phyloP scores from a whole-genome alignment of 2,329 filamentous ascomycete genomes.

The Curvularia sp. region DNA sequence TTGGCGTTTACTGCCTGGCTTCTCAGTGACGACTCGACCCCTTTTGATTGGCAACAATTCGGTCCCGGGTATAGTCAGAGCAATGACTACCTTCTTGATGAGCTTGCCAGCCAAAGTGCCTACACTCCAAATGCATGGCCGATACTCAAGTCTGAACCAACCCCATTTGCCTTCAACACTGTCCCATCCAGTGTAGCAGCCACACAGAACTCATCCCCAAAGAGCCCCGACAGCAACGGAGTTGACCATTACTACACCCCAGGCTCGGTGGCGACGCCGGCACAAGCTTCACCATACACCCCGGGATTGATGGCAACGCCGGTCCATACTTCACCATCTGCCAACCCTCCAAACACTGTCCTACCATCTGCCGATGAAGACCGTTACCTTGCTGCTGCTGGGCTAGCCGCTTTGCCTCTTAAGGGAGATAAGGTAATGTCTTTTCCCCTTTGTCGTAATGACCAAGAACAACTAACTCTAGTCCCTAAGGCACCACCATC shows the following conservation, averaged over 20 bases:
- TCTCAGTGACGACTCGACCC: no score
- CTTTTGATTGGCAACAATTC: not conserved
- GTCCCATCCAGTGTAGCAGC: conserved; percentile 4
- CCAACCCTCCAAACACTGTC: not conserved
- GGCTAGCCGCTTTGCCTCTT: conserved; percentile 4
- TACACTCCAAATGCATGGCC: conserved; percentile 8
- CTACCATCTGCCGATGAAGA: not conserved
- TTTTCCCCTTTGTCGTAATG: not conserved
- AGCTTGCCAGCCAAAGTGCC: conserved; percentile 10
- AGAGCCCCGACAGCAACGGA: conserved; percentile 30
- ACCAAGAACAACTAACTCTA: not conserved
- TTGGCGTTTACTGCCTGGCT: no score
- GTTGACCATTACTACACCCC: conserved; percentile 18
- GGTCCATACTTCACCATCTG: no score
- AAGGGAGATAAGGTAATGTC: not conserved
- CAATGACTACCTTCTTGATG: conserved; percentile 17
- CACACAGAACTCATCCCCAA: conserved; percentile 21
- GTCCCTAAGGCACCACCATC: not conserved
- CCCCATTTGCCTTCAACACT: no score
- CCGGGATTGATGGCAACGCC: conserved; percentile 2
- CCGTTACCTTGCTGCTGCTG: not conserved
- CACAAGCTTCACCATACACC: no score
- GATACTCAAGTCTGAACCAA: not conserved
- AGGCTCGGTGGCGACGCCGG: conserved; percentile 1
- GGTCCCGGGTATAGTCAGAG: conserved; percentile 16